These are phyloP conservation scores for Heritiera littoralis DNA, from an alignment of 345 rosid genomes.

Conservation along the genomic window DNA sequence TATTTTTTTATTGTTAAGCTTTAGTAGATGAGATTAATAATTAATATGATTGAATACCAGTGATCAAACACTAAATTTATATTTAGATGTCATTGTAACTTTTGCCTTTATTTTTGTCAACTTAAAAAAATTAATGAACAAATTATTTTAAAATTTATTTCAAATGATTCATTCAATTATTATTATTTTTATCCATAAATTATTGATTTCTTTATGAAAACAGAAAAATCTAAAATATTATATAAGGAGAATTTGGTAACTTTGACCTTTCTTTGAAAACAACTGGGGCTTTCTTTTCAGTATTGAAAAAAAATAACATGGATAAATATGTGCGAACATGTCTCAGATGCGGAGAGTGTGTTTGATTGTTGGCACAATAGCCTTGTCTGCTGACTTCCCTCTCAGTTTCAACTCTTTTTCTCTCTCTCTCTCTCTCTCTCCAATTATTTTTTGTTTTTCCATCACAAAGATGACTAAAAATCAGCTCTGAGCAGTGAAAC, in stretches of 20 bases:
- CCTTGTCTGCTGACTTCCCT: constrained; percentile 1
- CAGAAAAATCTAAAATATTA: not conserved
- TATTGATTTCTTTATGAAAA: too few species aligned
- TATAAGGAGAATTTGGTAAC: constrained; percentile 15
- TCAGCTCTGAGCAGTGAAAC: not conserved
- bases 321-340: constrained; percentile 17
- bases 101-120: not conserved
- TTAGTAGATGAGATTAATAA: not conserved
- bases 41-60: not conserved
- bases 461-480: constrained; percentile 1
- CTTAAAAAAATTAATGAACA: not conserved
- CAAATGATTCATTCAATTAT: too few species aligned
- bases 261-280: not conserved
- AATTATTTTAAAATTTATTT: too few species aligned
- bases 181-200: too few species aligned
- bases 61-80: not conserved
- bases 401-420: constrained; percentile 14
- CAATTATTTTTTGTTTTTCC: constrained; percentile 11
- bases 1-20: not conserved
- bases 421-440: not conserved
- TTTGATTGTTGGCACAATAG: not conserved
- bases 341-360: not conserved
- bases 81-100: not conserved
- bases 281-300: not conserved
- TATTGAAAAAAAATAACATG: not conserved